Base-by-base conservation (phyloP, 306 rosid species). In the Corylus americana region DNA sequence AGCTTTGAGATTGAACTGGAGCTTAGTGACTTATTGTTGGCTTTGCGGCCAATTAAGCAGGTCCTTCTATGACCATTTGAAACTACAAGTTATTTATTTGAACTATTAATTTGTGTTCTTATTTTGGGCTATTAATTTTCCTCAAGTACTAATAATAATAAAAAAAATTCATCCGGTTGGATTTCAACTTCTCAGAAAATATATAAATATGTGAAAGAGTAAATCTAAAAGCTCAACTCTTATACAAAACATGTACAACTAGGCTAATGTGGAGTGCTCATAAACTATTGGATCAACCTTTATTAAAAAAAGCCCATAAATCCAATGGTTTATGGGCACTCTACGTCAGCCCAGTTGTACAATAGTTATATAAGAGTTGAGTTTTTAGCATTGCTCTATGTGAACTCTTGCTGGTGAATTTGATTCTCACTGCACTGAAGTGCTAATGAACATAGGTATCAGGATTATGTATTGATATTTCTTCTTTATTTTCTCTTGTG, bases 11-110 rank as follows among this genome's bases (percentile, higher is more conserved):
- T 90, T 80, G 98, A 96, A 87, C 68, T 81, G 73, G 93, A 96
- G 86, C 75, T 96, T 48, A 85, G 93, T 8, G 91, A 90, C 58
- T 85, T 91, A 67, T 85, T 96, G 81, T 81, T 93, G 75, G 88
- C 83, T 81, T 89, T 96, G 88, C 89, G 88, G 75, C 93, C 97
- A 70, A 91, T 96, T 86, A 96, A 91, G 92, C 99, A 93, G 99
- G 99, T 96, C 73, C 76, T 70, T 64, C 49, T 77, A 54, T 48
- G 47, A 74, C 75, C 76, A n/a, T 72, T 58, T 74, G 71, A 67
- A 58, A 64, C 61, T 42, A 18, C 18, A 61, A 71, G 57, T 71
- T 74, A 49, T 35, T 76, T 8, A 27, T 78, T 77, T 39, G 6
- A 44, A n/a, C 70, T 70, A 77, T 79, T 55, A 14, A 39, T 8